These are phyloP conservation scores for Melanomma pulvis-pyrius DNA, from an alignment of 495 filamentous ascomycete species.

Conservation along the genomic window DNA sequence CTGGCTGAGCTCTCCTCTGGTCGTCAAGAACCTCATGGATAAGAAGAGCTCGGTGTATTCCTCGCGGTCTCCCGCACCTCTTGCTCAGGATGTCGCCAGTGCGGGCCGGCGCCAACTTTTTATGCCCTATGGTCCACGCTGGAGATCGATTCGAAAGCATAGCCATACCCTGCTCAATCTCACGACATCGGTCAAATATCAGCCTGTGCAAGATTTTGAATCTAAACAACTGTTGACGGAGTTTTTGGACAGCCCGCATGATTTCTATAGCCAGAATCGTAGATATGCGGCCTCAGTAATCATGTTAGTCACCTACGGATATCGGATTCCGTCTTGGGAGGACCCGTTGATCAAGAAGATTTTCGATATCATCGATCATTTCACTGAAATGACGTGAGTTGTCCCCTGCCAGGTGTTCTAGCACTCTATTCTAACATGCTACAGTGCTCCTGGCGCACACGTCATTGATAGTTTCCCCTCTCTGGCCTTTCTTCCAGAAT, in stretches of 20 bases:
- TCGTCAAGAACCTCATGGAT: conserved; percentile 39
- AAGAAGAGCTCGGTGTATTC: conserved; percentile 36
- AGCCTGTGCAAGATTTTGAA: conserved; percentile 44
- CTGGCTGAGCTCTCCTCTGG: conserved; percentile 31
- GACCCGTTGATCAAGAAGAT: conserved; percentile 36
- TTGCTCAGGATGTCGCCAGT: conserved; percentile 36
- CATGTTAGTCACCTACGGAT: conserved; percentile 40
- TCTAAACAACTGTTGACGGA: conserved; percentile 41
- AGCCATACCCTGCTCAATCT: conserved; percentile 39
- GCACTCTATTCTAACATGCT: background rate
- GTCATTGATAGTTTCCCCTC: conserved; percentile 37
- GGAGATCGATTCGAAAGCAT: conserved; percentile 40
- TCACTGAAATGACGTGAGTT: conserved; percentile 31
- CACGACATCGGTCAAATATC: conserved; percentile 33
- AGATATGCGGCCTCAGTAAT: conserved; percentile 41
- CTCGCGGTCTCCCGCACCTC: conserved; percentile 36
- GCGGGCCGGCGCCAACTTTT: conserved; percentile 34
- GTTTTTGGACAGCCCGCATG: conserved; percentile 35
- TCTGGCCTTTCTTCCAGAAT: conserved; percentile 30
- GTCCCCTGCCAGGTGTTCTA: background rate
- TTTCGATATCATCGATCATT: conserved; percentile 33
- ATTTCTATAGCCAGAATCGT: conserved; percentile 38
- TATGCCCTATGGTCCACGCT: conserved; percentile 36
- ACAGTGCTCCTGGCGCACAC: conserved; percentile 33
- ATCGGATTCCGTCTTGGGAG: conserved; percentile 30